phyloP scores from a whole-genome alignment of 176 grass and related monocot genomes.

The Puccinellia tenuiflora region DNA sequence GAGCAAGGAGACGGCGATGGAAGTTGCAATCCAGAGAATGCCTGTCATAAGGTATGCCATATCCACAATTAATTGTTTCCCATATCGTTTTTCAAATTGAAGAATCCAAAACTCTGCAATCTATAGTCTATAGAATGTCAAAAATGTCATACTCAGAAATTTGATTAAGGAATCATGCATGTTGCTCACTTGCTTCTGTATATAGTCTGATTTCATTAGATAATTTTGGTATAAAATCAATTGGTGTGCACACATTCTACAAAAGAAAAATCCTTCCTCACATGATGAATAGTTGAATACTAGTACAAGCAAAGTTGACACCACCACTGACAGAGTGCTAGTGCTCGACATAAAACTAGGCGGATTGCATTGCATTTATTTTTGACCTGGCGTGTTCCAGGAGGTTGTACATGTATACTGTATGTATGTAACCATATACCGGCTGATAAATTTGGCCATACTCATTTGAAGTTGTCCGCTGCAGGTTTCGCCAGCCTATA shows the following conservation, averaged over 20 bases:
- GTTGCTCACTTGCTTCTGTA: background rate
- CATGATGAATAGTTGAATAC: too few species aligned
- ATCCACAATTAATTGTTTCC: background rate
- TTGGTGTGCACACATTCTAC: too few species aligned
- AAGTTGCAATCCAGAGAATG: background rate
- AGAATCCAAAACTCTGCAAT: background rate
- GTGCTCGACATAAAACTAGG: too few species aligned
- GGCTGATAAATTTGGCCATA: background rate
- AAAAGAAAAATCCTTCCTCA: too few species aligned
- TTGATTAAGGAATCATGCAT: too few species aligned
- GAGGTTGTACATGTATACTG: too few species aligned
- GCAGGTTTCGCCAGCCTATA: background rate
- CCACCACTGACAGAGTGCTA: too few species aligned
- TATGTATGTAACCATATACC: background rate
- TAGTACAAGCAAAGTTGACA: too few species aligned
- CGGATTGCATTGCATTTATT: too few species aligned
- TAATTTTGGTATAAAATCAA: background rate
- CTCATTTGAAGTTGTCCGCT: slow-evolving; percentile 8
- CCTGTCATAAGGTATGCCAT: background rate
- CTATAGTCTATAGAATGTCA: background rate
- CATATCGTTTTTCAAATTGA: background rate
- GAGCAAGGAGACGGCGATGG: background rate
- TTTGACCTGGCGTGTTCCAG: too few species aligned
- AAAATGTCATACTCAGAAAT: background rate
- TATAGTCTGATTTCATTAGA: background rate